Evolutionary conservation across 306 rosid genomes (phyloP).

Genomic region (Casuarina cunninghamiana): DNA sequence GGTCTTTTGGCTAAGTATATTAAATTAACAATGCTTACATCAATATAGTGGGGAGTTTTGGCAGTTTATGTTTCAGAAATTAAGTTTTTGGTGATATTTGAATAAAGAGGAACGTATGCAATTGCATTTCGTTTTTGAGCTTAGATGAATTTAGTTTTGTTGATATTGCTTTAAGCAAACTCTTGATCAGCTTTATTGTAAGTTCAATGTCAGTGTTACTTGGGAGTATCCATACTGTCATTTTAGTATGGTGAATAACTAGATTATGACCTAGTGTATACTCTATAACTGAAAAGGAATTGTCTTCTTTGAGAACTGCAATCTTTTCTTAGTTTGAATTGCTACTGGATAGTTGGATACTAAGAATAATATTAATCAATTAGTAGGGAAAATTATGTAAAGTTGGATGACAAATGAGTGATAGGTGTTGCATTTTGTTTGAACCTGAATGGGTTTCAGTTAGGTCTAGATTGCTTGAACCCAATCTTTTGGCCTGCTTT

Average conservation of each 20-base stretch:
- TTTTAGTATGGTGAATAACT: background rate
- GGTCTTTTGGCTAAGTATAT: background rate
- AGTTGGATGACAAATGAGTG: too few species aligned
- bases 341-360: too few species aligned
- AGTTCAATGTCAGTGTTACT: slow-evolving; percentile 2
- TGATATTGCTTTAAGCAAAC: background rate
- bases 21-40: background rate
- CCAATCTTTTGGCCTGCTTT: too few species aligned
- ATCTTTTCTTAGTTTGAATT: too few species aligned
- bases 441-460: too few species aligned
- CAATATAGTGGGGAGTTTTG: background rate
- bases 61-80: background rate
- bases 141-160: too few species aligned
- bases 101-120: background rate
- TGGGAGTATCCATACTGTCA: background rate
- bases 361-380: too few species aligned
- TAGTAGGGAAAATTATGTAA: too few species aligned
- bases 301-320: too few species aligned
- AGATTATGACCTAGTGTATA: background rate
- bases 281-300: background rate
- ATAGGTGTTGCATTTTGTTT: too few species aligned
- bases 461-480: too few species aligned
- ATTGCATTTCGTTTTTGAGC: background rate
- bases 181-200: background rate
- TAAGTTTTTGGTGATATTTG: background rate